These are phyloP conservation scores for Magnolia sinica DNA, from an alignment of 164 flowering plant species.

Conservation along the genomic window DNA sequence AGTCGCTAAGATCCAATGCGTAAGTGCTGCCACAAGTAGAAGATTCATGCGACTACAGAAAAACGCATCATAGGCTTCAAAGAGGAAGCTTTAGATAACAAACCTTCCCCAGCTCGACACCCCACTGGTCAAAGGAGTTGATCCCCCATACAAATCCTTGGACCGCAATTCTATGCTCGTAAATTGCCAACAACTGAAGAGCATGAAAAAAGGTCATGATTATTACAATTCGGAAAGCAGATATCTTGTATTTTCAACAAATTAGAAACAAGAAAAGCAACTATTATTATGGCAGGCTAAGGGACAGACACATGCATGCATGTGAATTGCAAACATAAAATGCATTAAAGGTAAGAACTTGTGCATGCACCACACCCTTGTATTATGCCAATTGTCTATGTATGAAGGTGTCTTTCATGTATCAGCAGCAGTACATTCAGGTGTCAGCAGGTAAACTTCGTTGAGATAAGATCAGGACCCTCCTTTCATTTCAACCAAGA, in stretches of 20 bases:
- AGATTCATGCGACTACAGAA: not conserved
- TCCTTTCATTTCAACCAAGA: too few relatives aligned
- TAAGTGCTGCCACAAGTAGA: not conserved
- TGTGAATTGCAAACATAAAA: not conserved
- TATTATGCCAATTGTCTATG: too few relatives aligned
- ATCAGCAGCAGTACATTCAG: too few relatives aligned
- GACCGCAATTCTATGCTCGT: slow-evolving; percentile 94
- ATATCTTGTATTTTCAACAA: not conserved
- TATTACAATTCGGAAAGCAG: not conserved
- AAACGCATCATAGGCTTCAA: not conserved
- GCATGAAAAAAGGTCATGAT: not conserved
- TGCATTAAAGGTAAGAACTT: too few relatives aligned
- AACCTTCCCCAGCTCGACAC: slow-evolving; percentile 99
- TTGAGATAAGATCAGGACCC: too few relatives aligned
- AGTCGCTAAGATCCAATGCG: not conserved
- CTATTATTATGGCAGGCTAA: not conserved
- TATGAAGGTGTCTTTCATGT: not conserved
- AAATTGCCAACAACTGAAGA: slow-evolving; percentile 80
- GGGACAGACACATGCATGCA: not conserved
- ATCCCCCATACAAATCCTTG: slow-evolving; percentile 98
- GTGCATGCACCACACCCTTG: too few relatives aligned
- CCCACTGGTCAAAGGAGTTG: slow-evolving; percentile 99
- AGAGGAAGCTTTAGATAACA: not conserved
- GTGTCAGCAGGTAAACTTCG: too few relatives aligned
- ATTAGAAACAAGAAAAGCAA: not conserved